phyloP scores from a whole-genome alignment of 148 eudicot genomes.

The Vaccinium macrocarpon region DNA sequence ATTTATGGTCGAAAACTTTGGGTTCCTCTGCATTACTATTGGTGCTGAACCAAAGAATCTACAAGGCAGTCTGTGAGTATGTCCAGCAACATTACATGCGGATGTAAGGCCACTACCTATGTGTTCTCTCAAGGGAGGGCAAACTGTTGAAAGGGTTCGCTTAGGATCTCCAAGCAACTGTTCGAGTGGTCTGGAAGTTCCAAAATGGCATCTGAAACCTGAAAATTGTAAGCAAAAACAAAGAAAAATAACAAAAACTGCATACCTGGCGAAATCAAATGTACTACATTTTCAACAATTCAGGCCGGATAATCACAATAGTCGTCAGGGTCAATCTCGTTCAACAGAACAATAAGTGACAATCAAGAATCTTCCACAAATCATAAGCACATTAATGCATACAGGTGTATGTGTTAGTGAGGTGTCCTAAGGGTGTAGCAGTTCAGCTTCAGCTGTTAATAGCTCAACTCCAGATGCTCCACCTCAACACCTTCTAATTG shows the following conservation, averaged over 20 bases:
- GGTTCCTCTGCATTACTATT: conserved; percentile 44
- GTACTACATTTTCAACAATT: neutral
- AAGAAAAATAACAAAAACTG: neutral
- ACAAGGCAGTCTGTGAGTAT: conserved; percentile 24
- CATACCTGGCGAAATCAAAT: neutral
- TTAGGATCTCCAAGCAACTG: conserved; percentile 19
- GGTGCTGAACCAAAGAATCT: conserved; percentile 58
- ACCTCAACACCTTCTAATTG: neutral
- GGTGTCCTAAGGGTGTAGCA: neutral
- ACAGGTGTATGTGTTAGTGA: neutral
- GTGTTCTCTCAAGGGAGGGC: conserved; percentile 14
- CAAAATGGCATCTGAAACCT: conserved; percentile 31
- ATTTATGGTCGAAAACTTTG: conserved; percentile 57
- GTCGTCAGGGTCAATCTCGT: neutral
- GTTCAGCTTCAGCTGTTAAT: neutral
- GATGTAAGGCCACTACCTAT: conserved; percentile 11
- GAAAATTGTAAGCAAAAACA: conserved; percentile 15
- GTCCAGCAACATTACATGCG: neutral
- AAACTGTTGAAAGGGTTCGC: neutral
- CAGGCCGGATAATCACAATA: neutral
- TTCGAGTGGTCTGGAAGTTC: conserved; percentile 17
- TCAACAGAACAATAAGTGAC: neutral
- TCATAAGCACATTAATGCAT: neutral
- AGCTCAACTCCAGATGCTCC: neutral
- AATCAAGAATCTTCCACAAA: neutral